Percentiles rank a stretch among this genome's conserved stretches.
Evolutionary conservation across 495 filamentous ascomycete species (phyloP).

Genomic region (Penicillium salamii): DNA sequence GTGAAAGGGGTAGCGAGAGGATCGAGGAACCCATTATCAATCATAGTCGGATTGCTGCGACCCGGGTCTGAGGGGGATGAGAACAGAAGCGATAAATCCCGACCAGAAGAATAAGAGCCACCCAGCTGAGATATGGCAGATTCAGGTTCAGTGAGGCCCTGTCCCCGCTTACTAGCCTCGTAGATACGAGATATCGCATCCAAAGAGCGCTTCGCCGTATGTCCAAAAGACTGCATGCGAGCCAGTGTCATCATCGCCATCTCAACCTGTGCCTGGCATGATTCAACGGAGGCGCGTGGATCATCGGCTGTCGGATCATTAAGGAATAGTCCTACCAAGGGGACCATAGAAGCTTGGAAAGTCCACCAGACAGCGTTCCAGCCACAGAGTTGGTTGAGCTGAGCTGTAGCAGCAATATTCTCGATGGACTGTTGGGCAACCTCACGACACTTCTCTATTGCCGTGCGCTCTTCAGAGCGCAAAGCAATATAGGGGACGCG

Average conservation of each 20-base stretch:
- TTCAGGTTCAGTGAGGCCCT: conserved; percentile 10
- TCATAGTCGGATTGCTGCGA: conserved; percentile 10
- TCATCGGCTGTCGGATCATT: conserved; percentile 54
- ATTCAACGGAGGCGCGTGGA: conserved; percentile 50
- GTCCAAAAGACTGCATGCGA: conserved; percentile 66
- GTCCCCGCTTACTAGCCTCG: conserved; percentile 52
- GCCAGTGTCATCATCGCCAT: conserved; percentile 65
- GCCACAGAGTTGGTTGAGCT: conserved; percentile 70
- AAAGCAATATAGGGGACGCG: conserved; percentile 57
- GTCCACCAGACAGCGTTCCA: conserved; percentile 85
- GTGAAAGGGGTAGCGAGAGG: conserved; percentile 26
- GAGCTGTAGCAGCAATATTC: conserved; percentile 65
- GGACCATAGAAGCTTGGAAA: conserved; percentile 77
- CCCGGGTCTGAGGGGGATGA: conserved; percentile 18
- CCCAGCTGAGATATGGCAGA: conserved; percentile 1
- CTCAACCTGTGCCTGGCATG: conserved; percentile 58
- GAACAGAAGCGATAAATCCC: conserved; percentile 15
- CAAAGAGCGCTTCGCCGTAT: conserved; percentile 64
- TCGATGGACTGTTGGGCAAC: conserved; percentile 68
- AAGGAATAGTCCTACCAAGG: conserved; percentile 69
- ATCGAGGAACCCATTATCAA: conserved; percentile 27
- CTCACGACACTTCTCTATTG: conserved; percentile 65
- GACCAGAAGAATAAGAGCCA: conserved; percentile 18
- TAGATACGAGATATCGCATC: conserved; percentile 70
- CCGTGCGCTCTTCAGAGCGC: conserved; percentile 62